Percentiles rank a stretch among this genome's conserved stretches.
Evolutionary conservation across 495 filamentous ascomycete species (phyloP).

Genomic region (Podospora sp.): DNA sequence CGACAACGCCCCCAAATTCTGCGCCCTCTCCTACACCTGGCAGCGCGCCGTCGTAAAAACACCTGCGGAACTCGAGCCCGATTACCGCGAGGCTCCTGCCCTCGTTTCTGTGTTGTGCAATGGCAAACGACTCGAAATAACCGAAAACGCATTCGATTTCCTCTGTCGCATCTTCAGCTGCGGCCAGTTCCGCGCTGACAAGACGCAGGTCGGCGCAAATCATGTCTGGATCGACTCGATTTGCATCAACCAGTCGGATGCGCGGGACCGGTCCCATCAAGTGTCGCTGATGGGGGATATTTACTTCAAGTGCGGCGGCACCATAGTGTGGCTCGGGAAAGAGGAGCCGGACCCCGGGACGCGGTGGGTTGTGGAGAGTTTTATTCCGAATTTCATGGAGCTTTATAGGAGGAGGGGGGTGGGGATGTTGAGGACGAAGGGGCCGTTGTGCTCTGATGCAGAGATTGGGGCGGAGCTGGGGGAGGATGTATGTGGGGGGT

Average conservation of each 20-base stretch:
- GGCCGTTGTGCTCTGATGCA: background rate
- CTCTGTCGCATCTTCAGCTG: background rate
- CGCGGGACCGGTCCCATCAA: slow-evolving; percentile 34
- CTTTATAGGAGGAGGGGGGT: background rate
- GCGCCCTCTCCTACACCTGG: slow-evolving; percentile 10
- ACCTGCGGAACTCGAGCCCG: background rate
- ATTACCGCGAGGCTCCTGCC: background rate
- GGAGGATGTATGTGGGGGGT: background rate
- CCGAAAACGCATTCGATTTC: background rate
- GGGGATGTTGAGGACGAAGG: too few relatives aligned
- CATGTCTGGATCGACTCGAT: slow-evolving; percentile 38
- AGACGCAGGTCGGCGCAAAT: background rate
- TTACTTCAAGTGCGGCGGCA: slow-evolving; percentile 21
- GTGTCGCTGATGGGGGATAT: slow-evolving; percentile 40
- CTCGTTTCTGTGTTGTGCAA: background rate
- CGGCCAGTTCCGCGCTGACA: background rate
- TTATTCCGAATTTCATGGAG: background rate
- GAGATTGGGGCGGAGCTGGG: background rate
- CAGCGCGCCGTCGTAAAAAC: background rate
- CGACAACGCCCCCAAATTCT: background rate
- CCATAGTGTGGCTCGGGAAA: background rate
- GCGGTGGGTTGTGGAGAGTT: background rate
- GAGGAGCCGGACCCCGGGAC: background rate
- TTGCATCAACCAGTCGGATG: slow-evolving; percentile 45
- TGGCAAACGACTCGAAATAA: background rate